Evolutionary conservation across 305 asterid genomes (phyloP).

Genomic region (Rubia occidens): DNA sequence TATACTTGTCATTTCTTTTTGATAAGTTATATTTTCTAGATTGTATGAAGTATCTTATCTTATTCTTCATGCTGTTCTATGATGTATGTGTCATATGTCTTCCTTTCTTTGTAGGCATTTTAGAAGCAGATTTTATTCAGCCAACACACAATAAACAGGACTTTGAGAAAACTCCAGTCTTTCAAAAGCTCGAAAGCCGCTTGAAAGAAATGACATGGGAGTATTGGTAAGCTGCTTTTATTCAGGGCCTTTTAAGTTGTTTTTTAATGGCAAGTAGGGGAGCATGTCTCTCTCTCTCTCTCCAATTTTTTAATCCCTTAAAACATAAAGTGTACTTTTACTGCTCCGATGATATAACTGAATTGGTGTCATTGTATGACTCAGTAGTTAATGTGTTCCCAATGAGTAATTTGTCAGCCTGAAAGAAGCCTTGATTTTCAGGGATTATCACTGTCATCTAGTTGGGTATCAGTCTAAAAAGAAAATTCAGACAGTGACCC

Average conservation of each 20-base stretch:
- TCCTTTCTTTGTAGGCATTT: slow-evolving; percentile 24
- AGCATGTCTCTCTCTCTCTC: not conserved
- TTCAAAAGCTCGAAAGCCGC: slow-evolving; percentile 36
- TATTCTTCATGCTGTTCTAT: not conserved
- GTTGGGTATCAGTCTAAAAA: slow-evolving; percentile 32
- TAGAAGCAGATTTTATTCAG: slow-evolving; percentile 34
- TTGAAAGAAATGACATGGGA: slow-evolving; percentile 35
- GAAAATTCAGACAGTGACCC: slow-evolving; percentile 26
- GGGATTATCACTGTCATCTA: slow-evolving; percentile 38
- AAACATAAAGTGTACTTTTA: not conserved
- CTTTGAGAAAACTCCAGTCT: slow-evolving; percentile 35
- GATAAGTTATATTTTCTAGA: not conserved
- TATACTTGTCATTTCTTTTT: slow-evolving; percentile 3
- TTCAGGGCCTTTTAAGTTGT: not conserved
- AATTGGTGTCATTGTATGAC: not conserved
- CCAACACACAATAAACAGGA: slow-evolving; percentile 40
- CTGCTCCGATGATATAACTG: not conserved
- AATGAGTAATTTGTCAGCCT: not conserved
- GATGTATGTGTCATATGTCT: slow-evolving; percentile 12
- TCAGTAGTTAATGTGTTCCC: not conserved
- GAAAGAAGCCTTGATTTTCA: slow-evolving; percentile 12
- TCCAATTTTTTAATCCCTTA: too few species aligned
- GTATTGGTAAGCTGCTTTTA: slow-evolving; percentile 25
- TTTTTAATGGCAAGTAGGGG: not conserved
- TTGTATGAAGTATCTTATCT: not conserved